Evolutionary conservation across 352 stramenopile genomes (phyloP), one percentile per base, ranked within the genome.

Genomic region (Blastocystis hominis): DNA sequence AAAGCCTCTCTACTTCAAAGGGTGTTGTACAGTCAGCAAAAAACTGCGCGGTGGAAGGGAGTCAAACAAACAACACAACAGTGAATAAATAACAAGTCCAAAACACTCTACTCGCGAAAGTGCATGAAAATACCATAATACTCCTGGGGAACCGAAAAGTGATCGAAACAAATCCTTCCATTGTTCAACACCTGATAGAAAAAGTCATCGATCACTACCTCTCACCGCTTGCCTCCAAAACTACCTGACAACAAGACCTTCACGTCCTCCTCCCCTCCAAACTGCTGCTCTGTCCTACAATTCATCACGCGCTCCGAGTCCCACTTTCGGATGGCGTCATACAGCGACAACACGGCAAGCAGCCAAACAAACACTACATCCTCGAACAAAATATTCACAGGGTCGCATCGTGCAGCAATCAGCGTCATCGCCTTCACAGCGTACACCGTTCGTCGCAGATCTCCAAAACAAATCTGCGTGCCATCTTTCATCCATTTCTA

Each of bases 351-450:
- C 10, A 84, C 24, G 46, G 62, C n/a, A 6, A 84, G 44, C 9
- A 53, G 40, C 47, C 72, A 84, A 1, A 84, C 54, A 46, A 64
- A 84, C 20, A 84, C 24, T 4, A 68, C 42, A 1, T 69, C 72
- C 44, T 84, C 72, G 56, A 84, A 84, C 17, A 84, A 20, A 13
- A 84, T 46, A 30, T 84, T 84, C 20, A 84, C 44, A 0, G 30
- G 44, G 24, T 24, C 6, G 55, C 53, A 69, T n/a, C 55, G 54
- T 17, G 24, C n/a, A 7, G 68, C 36, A 20, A 84, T 10, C 5
- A 42, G 36, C 6, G 34, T 68, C 20, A 68, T 30, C 42, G 72
- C 42, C 72, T 68, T 56, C 2, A 84, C 47, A 20, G 47, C 36
- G 50, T 84, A 84, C 2, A 84, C 50, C 7, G n/a, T 54, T 36